Conservation (phyloP, 192 early-diverging fungal species). For the Mortierella antarctica region DNA sequence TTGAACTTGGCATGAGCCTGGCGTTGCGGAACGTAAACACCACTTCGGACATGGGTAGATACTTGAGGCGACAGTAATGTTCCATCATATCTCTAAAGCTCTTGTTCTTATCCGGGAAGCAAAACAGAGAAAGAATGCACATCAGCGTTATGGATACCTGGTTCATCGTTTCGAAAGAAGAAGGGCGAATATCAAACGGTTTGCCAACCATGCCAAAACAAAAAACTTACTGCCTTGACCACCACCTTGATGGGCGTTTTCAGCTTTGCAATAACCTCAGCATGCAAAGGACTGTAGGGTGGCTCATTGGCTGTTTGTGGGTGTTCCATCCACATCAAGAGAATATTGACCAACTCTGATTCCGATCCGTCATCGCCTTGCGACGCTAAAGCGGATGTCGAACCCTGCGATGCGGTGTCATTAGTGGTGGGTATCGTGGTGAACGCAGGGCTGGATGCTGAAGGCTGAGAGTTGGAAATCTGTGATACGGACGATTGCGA, state of each 20-base stretch:
- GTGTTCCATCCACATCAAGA: slow-evolving; percentile 7
- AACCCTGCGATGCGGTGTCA: no score
- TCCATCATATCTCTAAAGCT: slow-evolving; percentile 27
- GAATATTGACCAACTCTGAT: slow-evolving; percentile 6
- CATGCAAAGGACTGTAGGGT: background rate
- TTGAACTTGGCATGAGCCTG: slow-evolving; percentile 33
- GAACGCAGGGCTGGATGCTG: background rate
- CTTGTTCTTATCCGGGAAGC: slow-evolving; percentile 7
- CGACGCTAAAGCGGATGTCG: no score
- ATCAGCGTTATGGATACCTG: no score
- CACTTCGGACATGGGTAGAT: background rate
- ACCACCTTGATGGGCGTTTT: slow-evolving; percentile 27
- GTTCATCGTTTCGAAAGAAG: background rate
- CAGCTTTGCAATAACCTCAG: background rate
- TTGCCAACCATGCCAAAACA: background rate
- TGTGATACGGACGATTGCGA: background rate
- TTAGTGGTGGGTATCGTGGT: background rate
- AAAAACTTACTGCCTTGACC: slow-evolving; percentile 46
- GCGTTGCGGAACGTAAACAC: slow-evolving; percentile 30
- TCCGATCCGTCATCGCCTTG: no score
- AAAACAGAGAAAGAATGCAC: background rate
- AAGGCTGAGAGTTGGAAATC: background rate
- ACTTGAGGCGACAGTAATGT: slow-evolving; percentile 17
- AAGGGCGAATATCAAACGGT: background rate
- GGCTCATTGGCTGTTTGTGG: background rate